Evolutionary conservation across 805 yeast species (phyloP).

Genomic region (Brettanomyces custersianus): DNA sequence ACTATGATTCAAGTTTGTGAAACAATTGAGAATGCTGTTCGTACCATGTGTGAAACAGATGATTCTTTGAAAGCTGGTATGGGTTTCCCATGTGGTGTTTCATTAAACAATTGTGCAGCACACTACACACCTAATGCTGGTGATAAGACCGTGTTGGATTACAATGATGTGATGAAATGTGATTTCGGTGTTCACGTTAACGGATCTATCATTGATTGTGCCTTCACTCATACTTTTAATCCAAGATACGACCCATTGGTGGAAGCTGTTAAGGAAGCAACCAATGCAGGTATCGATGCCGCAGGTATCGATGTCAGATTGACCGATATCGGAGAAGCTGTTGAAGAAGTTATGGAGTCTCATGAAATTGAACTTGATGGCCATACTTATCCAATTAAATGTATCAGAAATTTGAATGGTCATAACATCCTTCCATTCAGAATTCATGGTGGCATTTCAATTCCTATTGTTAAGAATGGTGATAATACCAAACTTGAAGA

Average conservation of each 20-base stretch:
- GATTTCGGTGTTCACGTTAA: constrained; percentile 96
- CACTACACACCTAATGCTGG: constrained; percentile 97
- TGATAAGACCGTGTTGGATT: constrained; percentile 68
- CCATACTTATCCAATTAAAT: constrained; percentile 71
- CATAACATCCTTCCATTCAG: constrained; percentile 79
- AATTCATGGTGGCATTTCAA: constrained; percentile 93
- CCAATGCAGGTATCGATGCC: constrained; percentile 84
- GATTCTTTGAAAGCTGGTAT: constrained; percentile 72
- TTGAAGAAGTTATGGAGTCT: constrained; percentile 96
- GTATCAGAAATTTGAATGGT: constrained; percentile 89
- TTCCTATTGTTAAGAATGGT: constrained; percentile 90
- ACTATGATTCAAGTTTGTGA: constrained; percentile 84
- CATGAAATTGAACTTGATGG: constrained; percentile 91
- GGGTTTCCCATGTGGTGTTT: constrained; percentile 98
- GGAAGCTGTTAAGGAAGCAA: constrained; percentile 85
- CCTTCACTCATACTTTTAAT: constrained; percentile 86
- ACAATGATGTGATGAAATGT: constrained; percentile 93
- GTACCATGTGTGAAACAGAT: constrained; percentile 54
- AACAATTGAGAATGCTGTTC: constrained; percentile 73
- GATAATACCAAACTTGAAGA: constrained; percentile 98
- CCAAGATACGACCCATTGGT: constrained; percentile 72
- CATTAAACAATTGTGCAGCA: constrained; percentile 90
- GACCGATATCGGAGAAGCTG: constrained; percentile 91
- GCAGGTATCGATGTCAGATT: constrained; percentile 95
- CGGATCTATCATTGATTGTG: constrained; percentile 90